Evolutionary conservation across 2,329 filamentous ascomycete genomes (phyloP), one percentile per base, ranked within the genome.

Genomic region (Neonectria ditissima): DNA sequence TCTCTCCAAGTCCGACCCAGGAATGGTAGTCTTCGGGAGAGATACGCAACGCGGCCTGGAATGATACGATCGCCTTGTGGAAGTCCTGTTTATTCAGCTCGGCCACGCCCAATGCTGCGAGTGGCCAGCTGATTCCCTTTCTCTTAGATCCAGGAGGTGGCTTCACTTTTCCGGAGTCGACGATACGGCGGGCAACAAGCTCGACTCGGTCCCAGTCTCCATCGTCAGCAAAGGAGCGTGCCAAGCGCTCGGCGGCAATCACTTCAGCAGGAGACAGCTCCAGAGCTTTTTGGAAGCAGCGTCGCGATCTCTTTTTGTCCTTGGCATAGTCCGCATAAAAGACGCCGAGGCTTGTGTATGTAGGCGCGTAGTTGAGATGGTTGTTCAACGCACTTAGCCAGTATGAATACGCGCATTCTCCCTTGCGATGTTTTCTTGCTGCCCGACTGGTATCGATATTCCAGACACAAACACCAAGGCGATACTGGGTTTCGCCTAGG

Each of bases 201-300:
- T 98, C 96, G 8, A 99, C 97, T 54, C 97, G 89, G 69, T 98
- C 96, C 96, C 96, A 99, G 73, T 99, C 96, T 39, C 92, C 89
- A 69, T 94, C 90, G 57, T 97, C 90, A 0, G 97, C 95, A 77
- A 97, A 99, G 0, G 89, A 90, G 63, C 88, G 87, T 2, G 96
- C 94, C 16, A 99, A 86, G 28, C 93, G 88, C 77, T 98, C 93
- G 0, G 96, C 96, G 37, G 96, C 93, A 69, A 91, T 85, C 1
- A 97, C 87, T 75, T 99, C 96, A 0, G 92, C 90, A 0, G 93
- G 82, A 0, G 96, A 99, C 3, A 99, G 82, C 77, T 99, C 96
- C 53, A 99, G 92, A 0, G 96, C 96, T 76, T 98, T 97, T 73
- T 97, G 93, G 73, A 98, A 98, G 76, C 95, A 98, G 67, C 92